Evolutionary conservation across 441 rosid species (phyloP).

Genomic region (Viola pubescens): DNA sequence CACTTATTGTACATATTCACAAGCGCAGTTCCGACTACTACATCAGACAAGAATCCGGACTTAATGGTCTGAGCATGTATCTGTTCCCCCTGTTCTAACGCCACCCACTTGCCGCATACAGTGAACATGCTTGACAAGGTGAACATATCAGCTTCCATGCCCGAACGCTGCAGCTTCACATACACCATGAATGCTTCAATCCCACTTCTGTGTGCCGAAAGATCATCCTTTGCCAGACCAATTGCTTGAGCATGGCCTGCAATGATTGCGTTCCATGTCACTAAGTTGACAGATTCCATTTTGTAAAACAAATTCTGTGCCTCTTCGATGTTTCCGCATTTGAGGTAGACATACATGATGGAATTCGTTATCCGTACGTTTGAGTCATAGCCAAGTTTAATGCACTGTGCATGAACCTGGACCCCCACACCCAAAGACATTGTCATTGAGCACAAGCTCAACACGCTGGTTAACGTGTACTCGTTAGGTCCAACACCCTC

Average conservation of each 20-base stretch:
- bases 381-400: constrained; percentile 33
- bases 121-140: constrained; percentile 45
- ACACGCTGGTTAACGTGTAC: constrained; percentile 36
- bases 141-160: constrained; percentile 39
- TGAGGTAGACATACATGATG: constrained; percentile 44
- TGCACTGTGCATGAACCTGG: constrained; percentile 40
- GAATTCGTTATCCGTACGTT: constrained; percentile 31
- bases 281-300: constrained; percentile 29
- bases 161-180: constrained; percentile 27
- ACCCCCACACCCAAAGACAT: constrained; percentile 26
- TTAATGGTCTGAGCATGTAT: constrained; percentile 49
- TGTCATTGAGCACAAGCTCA: constrained; percentile 38
- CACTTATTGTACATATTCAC: constrained; percentile 49
- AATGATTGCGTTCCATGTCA: constrained; percentile 55
- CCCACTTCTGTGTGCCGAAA: constrained; percentile 32
- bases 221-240: constrained; percentile 31
- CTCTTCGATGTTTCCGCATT: constrained; percentile 32
- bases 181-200: constrained; percentile 34
- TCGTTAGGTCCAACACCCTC: constrained; percentile 38
- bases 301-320: constrained; percentile 29
- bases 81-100: constrained; percentile 47
- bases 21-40: constrained; percentile 45
- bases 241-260: constrained; percentile 47
- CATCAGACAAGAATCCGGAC: constrained; percentile 42
- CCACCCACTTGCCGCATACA: constrained; percentile 34